Conservation (phyloP, 148 eudicot genomes). For the Dianthus caryophyllus region DNA sequence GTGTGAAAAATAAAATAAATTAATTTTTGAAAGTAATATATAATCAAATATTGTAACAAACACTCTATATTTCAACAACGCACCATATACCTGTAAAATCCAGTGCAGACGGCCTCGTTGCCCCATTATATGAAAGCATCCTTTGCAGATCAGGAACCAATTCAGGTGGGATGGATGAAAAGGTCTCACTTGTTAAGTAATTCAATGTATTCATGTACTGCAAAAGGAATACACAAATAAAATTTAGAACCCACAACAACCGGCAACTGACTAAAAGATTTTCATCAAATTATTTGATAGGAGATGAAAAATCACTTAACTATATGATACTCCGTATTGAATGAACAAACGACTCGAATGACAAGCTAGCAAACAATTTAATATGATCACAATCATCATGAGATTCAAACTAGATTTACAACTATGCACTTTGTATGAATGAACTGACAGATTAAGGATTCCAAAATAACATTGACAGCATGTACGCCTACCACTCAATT, state of each 20-base stretch:
- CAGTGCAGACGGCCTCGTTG: slow-evolving; percentile 74
- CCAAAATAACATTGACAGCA: not conserved
- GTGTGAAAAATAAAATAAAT: too few species aligned
- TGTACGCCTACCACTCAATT: not conserved
- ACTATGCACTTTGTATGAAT: not conserved
- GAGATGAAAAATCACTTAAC: not conserved
- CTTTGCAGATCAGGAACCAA: slow-evolving; percentile 78
- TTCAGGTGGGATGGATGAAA: slow-evolving; percentile 76
- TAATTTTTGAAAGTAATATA: too few species aligned
- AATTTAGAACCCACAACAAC: slow-evolving; percentile 7
- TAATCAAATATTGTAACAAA: too few species aligned
- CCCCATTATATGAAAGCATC: slow-evolving; percentile 78
- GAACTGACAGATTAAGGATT: not conserved
- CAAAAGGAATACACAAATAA: slow-evolving; percentile 25
- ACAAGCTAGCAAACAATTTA: not conserved
- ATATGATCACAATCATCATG: not conserved
- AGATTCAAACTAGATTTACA: not conserved
- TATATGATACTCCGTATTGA: not conserved
- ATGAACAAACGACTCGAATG: not conserved
- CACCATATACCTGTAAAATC: slow-evolving; percentile 68
- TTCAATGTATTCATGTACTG: slow-evolving; percentile 93
- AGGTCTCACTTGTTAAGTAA: slow-evolving; percentile 82
- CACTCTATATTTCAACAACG: too few species aligned
- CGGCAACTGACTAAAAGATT: not conserved
- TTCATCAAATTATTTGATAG: not conserved